Conservation (phyloP, 2,329 filamentous ascomycete species). For the Ambrosiella xylebori region DNA sequence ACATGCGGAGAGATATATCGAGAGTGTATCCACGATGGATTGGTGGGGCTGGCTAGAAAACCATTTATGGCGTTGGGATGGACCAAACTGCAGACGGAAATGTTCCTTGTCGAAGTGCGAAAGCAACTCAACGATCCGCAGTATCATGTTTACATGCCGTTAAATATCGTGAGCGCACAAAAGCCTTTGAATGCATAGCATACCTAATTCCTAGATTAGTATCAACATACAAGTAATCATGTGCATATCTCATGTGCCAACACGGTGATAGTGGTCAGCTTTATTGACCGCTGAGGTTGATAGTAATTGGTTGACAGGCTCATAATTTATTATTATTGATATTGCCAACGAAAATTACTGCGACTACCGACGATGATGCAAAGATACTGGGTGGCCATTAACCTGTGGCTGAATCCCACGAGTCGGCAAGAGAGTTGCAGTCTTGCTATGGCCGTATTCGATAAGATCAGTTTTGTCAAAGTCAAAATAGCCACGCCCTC, state of each 20-base stretch:
- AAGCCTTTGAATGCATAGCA: slow-evolving; percentile 19
- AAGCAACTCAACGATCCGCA: slow-evolving; percentile 22
- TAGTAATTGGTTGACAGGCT: no score
- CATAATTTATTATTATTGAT: no score
- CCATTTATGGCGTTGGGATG: slow-evolving; percentile 25
- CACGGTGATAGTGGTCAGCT: no score
- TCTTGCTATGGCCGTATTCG: no score
- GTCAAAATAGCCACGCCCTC: slow-evolving; percentile 11
- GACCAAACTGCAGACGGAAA: slow-evolving; percentile 26
- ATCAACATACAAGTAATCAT: neutral
- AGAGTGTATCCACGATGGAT: slow-evolving; percentile 25
- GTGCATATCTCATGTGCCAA: neutral
- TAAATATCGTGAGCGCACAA: slow-evolving; percentile 23
- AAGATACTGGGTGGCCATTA: no score
- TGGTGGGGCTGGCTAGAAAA: slow-evolving; percentile 23
- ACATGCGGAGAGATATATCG: slow-evolving; percentile 30
- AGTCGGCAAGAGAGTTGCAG: no score
- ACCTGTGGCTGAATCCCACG: no score
- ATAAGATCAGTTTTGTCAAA: neutral
- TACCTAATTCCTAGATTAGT: neutral
- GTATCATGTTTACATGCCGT: slow-evolving; percentile 25
- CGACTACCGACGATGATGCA: no score
- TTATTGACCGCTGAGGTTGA: no score
- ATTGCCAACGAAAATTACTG: no score
- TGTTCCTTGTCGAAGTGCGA: slow-evolving; percentile 27